phyloP scores from a whole-genome alignment of 2,329 filamentous ascomycete genomes.

The Penicillium sclerotigenum region DNA sequence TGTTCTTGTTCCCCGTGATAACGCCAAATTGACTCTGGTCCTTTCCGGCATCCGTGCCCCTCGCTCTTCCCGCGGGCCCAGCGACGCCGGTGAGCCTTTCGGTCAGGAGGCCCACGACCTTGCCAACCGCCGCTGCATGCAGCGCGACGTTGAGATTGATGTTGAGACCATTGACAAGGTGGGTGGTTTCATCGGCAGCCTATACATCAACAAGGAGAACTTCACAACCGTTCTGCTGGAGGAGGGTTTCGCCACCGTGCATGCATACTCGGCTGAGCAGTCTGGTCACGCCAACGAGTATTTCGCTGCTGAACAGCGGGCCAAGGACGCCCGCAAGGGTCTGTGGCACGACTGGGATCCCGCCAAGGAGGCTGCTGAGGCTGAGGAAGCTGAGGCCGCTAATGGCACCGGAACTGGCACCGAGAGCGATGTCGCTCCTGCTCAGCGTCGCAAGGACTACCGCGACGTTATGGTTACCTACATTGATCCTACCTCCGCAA shows the following conservation, averaged over 20 bases:
- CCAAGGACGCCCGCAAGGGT: conserved; percentile 83
- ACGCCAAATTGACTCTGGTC: conserved; percentile 91
- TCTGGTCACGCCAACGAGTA: conserved; percentile 85
- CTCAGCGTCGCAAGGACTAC: conserved; percentile 76
- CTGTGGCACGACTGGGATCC: conserved; percentile 96
- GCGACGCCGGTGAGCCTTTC: conserved; percentile 84
- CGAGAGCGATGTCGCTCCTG: conserved; percentile 51
- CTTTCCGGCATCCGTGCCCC: conserved; percentile 90
- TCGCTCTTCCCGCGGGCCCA: conserved; percentile 74
- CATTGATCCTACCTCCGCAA: conserved; percentile 71
- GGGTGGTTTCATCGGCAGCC: conserved; percentile 91
- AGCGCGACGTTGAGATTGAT: conserved; percentile 94
- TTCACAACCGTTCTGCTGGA: conserved; percentile 91
- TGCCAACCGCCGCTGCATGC: conserved; percentile 81
- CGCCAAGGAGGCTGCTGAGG: conserved; percentile 69
- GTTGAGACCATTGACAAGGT: conserved; percentile 94
- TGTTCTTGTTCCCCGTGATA: conserved; percentile 84
- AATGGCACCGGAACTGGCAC: conserved; percentile 52
- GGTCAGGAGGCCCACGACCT: conserved; percentile 93
- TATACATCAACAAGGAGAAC: conserved; percentile 92
- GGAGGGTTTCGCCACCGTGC: conserved; percentile 88
- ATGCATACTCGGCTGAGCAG: conserved; percentile 94
- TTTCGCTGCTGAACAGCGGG: conserved; percentile 79
- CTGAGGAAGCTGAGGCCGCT: conserved; percentile 46
- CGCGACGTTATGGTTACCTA: conserved; percentile 91